Evolutionary conservation across 805 yeast genomes (phyloP), one percentile per base, ranked within the genome.

Genomic region (Starmerella sp.): DNA sequence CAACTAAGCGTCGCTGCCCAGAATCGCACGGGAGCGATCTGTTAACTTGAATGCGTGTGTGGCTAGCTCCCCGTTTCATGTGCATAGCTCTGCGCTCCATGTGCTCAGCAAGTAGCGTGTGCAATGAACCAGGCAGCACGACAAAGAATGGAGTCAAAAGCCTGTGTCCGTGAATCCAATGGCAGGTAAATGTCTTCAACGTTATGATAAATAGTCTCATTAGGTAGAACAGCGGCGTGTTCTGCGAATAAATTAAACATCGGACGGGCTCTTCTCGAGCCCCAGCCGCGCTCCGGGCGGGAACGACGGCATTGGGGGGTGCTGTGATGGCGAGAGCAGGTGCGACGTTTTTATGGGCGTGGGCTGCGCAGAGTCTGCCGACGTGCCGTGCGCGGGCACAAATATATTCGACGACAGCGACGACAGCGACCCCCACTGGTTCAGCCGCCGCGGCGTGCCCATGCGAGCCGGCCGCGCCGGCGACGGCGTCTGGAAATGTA

Each of bases 401-500:
- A 46, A 46, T 8, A 46, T 34, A 17, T 46, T 46, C 15, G 38
- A 34, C 10, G 49, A 46, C 31, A 46, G 17, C 31, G 49, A 46
- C 9, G 49, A 34, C 31, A 46, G 49, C 49, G 49, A 46, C n/a
- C 49, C 39, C 49, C 49, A 46, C 15, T 46, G 49, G 30, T 32
- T 34, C n/a, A 34, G 11, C 15, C 49, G 49, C 13, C 49, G 49
- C 39, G 49, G 49, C 38, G 49, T 46, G 30, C 39, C 49, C 38
- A 46, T 30, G 13, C 35, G 39, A 35, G 42, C 57, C 10, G 57
- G 56, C 1, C 57, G 52, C 14, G 61, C 64, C 9, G 67, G 67
- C 51, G 86, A 80, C 3, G 93, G 93, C 1, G 90, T 81, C 65
- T 83, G 82, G 59, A 84, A 75, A 65, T 86, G 84, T 39, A 87